phyloP scores from a whole-genome alignment of 495 filamentous ascomycete species.

The Neurospora tetraspora region DNA sequence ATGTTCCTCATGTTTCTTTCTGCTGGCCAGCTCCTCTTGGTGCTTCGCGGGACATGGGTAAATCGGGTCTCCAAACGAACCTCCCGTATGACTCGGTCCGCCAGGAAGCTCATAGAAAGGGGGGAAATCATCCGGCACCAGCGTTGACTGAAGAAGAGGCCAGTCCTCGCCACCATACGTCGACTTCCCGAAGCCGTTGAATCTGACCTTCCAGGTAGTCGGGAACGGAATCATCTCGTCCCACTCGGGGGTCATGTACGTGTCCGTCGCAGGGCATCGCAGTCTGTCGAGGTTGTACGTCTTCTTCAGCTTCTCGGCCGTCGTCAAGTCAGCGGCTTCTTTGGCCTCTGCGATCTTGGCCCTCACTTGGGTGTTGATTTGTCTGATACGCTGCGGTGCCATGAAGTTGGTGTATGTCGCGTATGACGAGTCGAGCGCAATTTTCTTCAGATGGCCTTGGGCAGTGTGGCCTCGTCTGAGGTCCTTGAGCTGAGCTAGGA shows the following conservation, averaged over 20 bases:
- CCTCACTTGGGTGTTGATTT: not conserved
- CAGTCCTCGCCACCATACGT: not conserved
- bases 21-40: not conserved
- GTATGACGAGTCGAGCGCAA: not conserved
- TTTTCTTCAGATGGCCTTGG: conserved; percentile 8
- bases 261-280: conserved; percentile 2
- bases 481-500: conserved; percentile 5
- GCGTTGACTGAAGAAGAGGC: not conserved
- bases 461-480: conserved; percentile 9
- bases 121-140: conserved; percentile 1
- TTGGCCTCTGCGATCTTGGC: not conserved
- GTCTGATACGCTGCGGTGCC: conserved; percentile 6
- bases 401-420: conserved; percentile 8
- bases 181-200: conserved; percentile 10
- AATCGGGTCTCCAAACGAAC: not conserved
- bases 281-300: not conserved
- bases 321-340: not conserved
- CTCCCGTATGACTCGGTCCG: not conserved
- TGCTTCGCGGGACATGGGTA: not conserved
- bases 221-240: conserved; percentile 13
- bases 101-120: conserved; percentile 6
- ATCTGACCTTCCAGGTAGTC: conserved; percentile 11
- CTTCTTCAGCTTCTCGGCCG: not conserved
- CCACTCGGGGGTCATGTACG: conserved; percentile 11
- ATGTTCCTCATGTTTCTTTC: not conserved